Evolutionary conservation across 352 stramenopile species (phyloP).

Genomic region (Phytophthora cactorum): DNA sequence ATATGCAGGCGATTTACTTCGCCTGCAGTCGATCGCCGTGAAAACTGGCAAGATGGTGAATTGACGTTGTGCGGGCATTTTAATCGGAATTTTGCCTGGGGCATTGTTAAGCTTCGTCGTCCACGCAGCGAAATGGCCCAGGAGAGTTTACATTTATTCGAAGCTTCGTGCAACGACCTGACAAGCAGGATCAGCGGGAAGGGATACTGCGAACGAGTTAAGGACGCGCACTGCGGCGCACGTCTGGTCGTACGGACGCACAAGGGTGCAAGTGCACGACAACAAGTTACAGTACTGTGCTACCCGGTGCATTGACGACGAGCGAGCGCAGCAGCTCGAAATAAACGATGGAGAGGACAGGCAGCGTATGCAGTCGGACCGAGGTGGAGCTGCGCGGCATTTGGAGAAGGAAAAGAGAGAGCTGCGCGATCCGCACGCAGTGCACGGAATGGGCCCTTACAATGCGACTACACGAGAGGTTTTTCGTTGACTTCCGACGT

Average conservation of each 20-base stretch:
- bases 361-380: constrained; percentile 12
- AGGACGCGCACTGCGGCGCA: background rate
- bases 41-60: constrained; percentile 9
- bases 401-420: constrained; percentile 20
- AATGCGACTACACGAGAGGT: constrained; percentile 18
- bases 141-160: too few relatives aligned
- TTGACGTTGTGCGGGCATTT: constrained; percentile 7
- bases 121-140: constrained; percentile 1
- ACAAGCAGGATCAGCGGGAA: too few relatives aligned
- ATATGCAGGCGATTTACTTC: background rate
- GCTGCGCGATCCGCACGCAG: constrained; percentile 11
- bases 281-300: too few relatives aligned
- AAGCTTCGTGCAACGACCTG: too few relatives aligned
- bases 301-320: background rate
- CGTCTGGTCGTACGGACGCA: constrained; percentile 6
- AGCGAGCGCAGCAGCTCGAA: constrained; percentile 19
- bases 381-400: constrained; percentile 5
- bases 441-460: constrained; percentile 19
- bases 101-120: background rate
- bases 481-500: constrained; percentile 32
- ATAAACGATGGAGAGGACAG: constrained; percentile 20
- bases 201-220: constrained; percentile 1
- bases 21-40: constrained; percentile 1
- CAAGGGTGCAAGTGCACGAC: constrained; percentile 14
- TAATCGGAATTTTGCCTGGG: too few relatives aligned